These are phyloP conservation scores for Colletotrichum limetticola DNA, from an alignment of 2,329 filamentous ascomycete species.

Conservation along the genomic window DNA sequence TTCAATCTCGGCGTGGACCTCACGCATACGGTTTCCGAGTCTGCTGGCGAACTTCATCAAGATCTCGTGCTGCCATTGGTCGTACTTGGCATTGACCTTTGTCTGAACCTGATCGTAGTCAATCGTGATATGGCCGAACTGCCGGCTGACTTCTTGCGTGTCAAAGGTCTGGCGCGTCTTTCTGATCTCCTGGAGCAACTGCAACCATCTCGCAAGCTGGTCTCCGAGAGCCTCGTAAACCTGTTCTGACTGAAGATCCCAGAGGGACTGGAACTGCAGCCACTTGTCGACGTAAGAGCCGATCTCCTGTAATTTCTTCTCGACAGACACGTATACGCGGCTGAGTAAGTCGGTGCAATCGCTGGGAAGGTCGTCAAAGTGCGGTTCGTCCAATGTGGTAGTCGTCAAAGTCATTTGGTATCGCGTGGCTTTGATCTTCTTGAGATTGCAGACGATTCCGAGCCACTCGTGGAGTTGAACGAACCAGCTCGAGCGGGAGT, in stretches of 20 bases:
- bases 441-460: slow-evolving; percentile 89
- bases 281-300: slow-evolving; percentile 94
- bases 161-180: slow-evolving; percentile 97
- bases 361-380: slow-evolving; percentile 86
- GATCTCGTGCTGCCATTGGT: slow-evolving; percentile 99
- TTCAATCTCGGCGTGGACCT: slow-evolving; percentile 91
- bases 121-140: slow-evolving; percentile 93
- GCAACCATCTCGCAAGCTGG: slow-evolving; percentile 91
- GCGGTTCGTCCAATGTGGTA: slow-evolving; percentile 69
- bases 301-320: slow-evolving; percentile 84
- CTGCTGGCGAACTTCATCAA: slow-evolving; percentile 91
- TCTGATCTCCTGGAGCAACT: slow-evolving; percentile 95
- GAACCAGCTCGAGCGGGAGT: slow-evolving; percentile 93
- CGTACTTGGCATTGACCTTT: slow-evolving; percentile 98
- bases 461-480: slow-evolving; percentile 93
- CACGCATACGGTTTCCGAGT: slow-evolving; percentile 89
- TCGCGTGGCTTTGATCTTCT: slow-evolving; percentile 92
- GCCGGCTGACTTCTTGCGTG: slow-evolving; percentile 91
- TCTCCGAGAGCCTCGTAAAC: slow-evolving; percentile 94
- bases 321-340: slow-evolving; percentile 84
- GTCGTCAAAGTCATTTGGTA: slow-evolving; percentile 90
- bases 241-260: slow-evolving; percentile 96
- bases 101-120: slow-evolving; percentile 99
- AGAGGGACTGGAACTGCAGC: slow-evolving; percentile 98
- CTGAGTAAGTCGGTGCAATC: slow-evolving; percentile 84